These are phyloP conservation scores for Colletotrichum costaricense DNA, from an alignment of 2,329 filamentous ascomycete species.

Conservation along the genomic window DNA sequence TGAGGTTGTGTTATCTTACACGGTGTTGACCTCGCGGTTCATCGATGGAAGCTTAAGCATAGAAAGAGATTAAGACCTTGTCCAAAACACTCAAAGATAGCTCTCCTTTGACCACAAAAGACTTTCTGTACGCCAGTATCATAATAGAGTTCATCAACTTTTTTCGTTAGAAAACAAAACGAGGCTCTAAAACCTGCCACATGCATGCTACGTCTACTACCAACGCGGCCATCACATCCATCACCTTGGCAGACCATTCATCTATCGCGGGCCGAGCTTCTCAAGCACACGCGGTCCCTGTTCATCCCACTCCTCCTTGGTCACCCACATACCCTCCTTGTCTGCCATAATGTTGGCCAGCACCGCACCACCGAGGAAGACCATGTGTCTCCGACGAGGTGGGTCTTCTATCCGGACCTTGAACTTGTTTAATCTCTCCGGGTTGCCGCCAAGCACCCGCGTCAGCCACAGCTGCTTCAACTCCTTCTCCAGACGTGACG, in stretches of 20 bases:
- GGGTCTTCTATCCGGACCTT: constrained; percentile 99
- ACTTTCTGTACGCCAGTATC: neutral
- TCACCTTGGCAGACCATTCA: neutral
- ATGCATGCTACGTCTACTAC: constrained; percentile 35
- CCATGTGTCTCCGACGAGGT: constrained; percentile 95
- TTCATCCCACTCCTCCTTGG: constrained; percentile 96
- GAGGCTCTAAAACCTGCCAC: constrained; percentile 34
- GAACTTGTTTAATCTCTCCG: constrained; percentile 96
- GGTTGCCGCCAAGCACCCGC: constrained; percentile 88
- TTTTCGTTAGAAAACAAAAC: constrained; percentile 32
- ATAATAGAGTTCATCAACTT: constrained; percentile 29
- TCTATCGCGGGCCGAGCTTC: constrained; percentile 90
- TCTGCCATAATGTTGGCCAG: constrained; percentile 99
- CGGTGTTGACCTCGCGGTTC: neutral
- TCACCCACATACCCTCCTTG: constrained; percentile 99
- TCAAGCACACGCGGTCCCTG: constrained; percentile 86
- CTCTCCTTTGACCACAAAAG: neutral
- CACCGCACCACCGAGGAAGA: constrained; percentile 97
- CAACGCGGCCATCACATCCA: neutral
- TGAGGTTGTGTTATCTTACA: neutral
- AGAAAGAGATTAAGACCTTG: no score
- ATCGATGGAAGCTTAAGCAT: neutral
- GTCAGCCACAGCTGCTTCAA: constrained; percentile 99
- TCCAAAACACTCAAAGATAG: no score
- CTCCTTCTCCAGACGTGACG: constrained; percentile 96